A percentile compares a stretch with the other conserved stretches of the same genome.
phyloP scores from a whole-genome alignment of 179 eudicot species.

The Drosera spatulata region DNA sequence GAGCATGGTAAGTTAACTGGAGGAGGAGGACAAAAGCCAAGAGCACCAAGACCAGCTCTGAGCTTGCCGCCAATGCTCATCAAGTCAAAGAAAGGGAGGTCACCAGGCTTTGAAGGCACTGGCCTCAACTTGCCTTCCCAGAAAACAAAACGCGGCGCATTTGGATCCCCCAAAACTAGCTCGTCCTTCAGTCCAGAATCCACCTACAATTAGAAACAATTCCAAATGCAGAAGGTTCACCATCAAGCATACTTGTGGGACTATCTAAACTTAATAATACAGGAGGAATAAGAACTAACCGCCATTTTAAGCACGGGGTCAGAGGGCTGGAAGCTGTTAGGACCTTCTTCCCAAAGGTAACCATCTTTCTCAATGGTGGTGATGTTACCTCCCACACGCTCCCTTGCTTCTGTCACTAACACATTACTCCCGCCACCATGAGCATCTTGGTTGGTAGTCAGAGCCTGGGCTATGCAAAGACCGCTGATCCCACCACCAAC shows the following conservation, averaged over 20 bases:
- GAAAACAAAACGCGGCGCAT: neutral
- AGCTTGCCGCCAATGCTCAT: neutral
- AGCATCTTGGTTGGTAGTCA: neutral
- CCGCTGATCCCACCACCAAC: neutral
- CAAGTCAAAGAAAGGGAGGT: neutral
- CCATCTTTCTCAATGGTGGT: conserved; percentile 58
- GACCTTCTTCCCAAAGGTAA: conserved; percentile 82
- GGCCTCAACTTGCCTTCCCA: neutral
- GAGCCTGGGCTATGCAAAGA: neutral
- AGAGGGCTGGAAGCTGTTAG: conserved; percentile 88
- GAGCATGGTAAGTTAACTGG: neutral
- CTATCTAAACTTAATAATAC: too few species aligned
- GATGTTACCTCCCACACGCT: conserved; percentile 71
- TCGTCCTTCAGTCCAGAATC: neutral
- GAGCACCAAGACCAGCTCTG: neutral
- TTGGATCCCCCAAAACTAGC: neutral
- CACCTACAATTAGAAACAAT: neutral
- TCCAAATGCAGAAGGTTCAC: neutral
- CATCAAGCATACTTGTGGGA: too few species aligned
- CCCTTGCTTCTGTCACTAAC: conserved; percentile 61
- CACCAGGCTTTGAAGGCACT: neutral
- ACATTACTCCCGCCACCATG: conserved; percentile 7
- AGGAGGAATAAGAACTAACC: conserved; percentile 12
- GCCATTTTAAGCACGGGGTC: conserved; percentile 63
- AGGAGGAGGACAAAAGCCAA: neutral